These are phyloP conservation scores for Saturnispora halmiae DNA, from an alignment of 805 yeast species.

Conservation along the genomic window DNA sequence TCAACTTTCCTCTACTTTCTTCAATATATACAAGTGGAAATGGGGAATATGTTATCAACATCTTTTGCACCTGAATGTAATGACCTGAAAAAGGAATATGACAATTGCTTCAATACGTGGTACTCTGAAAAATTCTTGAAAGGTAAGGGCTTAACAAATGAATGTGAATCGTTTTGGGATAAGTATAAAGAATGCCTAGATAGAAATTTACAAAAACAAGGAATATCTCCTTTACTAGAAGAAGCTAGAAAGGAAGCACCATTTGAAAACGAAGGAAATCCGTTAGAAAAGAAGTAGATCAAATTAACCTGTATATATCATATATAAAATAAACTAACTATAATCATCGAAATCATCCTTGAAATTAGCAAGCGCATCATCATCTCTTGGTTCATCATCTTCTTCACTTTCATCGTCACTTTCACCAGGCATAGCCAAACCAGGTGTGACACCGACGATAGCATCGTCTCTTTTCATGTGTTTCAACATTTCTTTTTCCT, in stretches of 20 bases:
- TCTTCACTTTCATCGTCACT: slow-evolving; percentile 38
- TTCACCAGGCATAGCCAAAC: slow-evolving; percentile 72
- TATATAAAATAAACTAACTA: slow-evolving; percentile 14
- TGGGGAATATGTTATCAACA: slow-evolving; percentile 72
- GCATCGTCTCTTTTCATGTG: slow-evolving; percentile 37
- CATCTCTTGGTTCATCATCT: slow-evolving; percentile 14
- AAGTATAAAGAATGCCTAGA: slow-evolving; percentile 84
- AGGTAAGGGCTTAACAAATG: slow-evolving; percentile 60
- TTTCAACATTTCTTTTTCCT: slow-evolving; percentile 29
- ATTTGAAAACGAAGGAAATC: slow-evolving; percentile 59
- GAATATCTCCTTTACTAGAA: slow-evolving; percentile 73
- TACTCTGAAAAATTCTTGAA: slow-evolving; percentile 77
- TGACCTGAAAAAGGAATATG: slow-evolving; percentile 73
- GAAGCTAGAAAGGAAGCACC: slow-evolving; percentile 89
- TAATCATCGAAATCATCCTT: slow-evolving; percentile 28
- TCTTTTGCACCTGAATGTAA: slow-evolving; percentile 98
- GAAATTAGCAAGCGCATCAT: slow-evolving; percentile 6
- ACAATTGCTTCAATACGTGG: slow-evolving; percentile 91
- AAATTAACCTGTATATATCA: slow-evolving; percentile 1
- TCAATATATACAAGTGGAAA: slow-evolving; percentile 17
- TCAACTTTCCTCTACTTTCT: background rate
- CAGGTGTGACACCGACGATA: slow-evolving; percentile 69
- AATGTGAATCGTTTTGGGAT: slow-evolving; percentile 85
- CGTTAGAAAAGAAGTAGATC: slow-evolving; percentile 12
- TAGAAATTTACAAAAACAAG: slow-evolving; percentile 56